Base-by-base conservation (phyloP, 805 yeast genomes). In the Saturnispora mendoncae region DNA sequence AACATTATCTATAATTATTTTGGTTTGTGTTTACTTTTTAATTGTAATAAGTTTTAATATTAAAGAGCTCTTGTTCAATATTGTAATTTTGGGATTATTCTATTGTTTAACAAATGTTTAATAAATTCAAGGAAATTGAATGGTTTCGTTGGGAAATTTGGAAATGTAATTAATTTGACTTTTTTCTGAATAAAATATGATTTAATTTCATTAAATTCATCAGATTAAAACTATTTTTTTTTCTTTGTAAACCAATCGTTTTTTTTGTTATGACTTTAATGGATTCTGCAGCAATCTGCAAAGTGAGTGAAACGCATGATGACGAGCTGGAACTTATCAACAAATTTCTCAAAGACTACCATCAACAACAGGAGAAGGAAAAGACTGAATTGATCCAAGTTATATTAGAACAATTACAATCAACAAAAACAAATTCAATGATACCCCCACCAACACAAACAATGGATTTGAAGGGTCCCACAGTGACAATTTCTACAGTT, bases 341-440 rank as follows among this genome's bases (percentile, higher is more conserved):
- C 21, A 19, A 28, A 8, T 39, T 25, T 23, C 17, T 47, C 12
- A 29, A 24, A 6, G 45, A 42, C 8, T 32, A 51, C 18, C 55
- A 52, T 14, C 46, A 46, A n/a, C 51, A 54, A 17, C 51, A 50
- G 31, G 50, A 42, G 24, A 18, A 28, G 10, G 42, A 39, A 19
- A 32, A 27, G 29, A 12, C 19, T 4, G 42, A 39, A n/a, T 15
- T 39, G 14, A 33, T 39, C 20, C 17, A 28, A 14, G 27, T 33
- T n/a, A 39, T 39, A 31, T 17, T 39, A 20, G 38, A 39, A 14
- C 36, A 33, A 15, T n/a, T 39, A 21, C 42, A 39, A 20, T 15
- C 42, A 13, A 17, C 14, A n/a, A 14, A 15, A 12, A 5, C 24
- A 6, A 24, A 15, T 32, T 8, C 13, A 17, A 19, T 19, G 6